A percentile compares a stretch with the other conserved stretches of the same genome.
These are phyloP conservation scores for Talaromyces nanjingensis DNA, from an alignment of 495 filamentous ascomycete species.

Conservation along the genomic window DNA sequence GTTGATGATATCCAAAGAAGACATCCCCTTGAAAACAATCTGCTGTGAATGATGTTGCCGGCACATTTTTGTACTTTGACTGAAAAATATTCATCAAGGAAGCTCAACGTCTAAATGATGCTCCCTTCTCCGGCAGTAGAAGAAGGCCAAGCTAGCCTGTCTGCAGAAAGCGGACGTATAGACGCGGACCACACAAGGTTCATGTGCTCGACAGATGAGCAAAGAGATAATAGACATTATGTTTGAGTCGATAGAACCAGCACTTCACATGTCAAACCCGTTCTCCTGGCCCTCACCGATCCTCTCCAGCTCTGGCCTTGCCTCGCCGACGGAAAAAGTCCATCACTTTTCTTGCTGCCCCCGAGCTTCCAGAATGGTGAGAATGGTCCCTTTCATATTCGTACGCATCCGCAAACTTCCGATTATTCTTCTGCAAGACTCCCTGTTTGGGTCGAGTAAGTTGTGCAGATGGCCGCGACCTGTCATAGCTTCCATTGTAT, in stretches of 20 bases:
- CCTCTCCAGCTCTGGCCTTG: slow-evolving; percentile 62
- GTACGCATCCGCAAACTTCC: slow-evolving; percentile 86
- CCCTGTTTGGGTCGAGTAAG: slow-evolving; percentile 37
- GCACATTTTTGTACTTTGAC: not conserved
- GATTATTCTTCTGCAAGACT: slow-evolving; percentile 73
- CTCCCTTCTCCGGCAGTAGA: slow-evolving; percentile 1
- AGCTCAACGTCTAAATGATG: slow-evolving; percentile 13
- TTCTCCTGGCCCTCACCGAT: slow-evolving; percentile 26
- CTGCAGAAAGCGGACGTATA: not conserved
- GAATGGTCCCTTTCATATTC: slow-evolving; percentile 62
- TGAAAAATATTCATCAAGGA: slow-evolving; percentile 10
- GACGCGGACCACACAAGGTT: not conserved
- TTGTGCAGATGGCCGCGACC: slow-evolving; percentile 37
- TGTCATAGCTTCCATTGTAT: slow-evolving; percentile 30
- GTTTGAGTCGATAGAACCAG: slow-evolving; percentile 6
- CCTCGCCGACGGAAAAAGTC: slow-evolving; percentile 91
- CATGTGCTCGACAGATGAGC: not conserved
- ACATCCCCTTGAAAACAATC: not conserved
- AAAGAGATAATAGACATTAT: slow-evolving; percentile 1
- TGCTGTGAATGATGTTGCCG: not conserved
- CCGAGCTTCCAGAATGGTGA: slow-evolving; percentile 72
- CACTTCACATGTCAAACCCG: slow-evolving; percentile 6
- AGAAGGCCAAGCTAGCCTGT: not conserved
- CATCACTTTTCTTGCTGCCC: slow-evolving; percentile 88
- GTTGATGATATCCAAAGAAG: slow-evolving; percentile 28